Evolutionary conservation across 2,329 filamentous ascomycete species (phyloP), one percentile per base, ranked within the genome.

Genomic region (Penicillium brasilianum): DNA sequence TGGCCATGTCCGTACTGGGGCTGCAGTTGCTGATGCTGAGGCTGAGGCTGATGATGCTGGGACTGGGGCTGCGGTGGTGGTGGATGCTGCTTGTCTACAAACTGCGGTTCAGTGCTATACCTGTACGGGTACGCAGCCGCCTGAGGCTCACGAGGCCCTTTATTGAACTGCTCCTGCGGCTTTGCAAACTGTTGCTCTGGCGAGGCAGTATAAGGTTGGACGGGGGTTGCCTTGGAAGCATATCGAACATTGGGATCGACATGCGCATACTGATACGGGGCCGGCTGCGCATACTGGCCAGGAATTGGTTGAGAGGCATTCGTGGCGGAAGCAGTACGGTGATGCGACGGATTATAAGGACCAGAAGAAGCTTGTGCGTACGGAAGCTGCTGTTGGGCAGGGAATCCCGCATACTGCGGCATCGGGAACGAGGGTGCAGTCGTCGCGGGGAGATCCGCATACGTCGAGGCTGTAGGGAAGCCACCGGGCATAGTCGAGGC

Each of bases 241-340:
- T 78, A 80, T 52, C 73, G 78, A 55, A 78, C 66, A 63, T 77
- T 76, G 0, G 73, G 72, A 50, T 78, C 76, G 14, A 77, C 63
- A 37, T 79, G 74, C 4, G 77, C 76, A 64, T 79, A 80, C 61
- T 79, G 77, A 44, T 68, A 79, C 22, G 67, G 66, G 13, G 67
- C 52, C 1, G 72, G 74, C 4, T 74, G 64, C 11, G 75, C 74
- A 66, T 79, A 78, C 10, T 63, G 55, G 1, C 43, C 61, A 22
- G 63, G 57, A 5, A 63, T 43, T 14, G 66, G 60, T 20, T 67
- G 57, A 6, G 52, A 57, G 25, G 68, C 37, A 51, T 74, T 71
- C 13, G 58, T 69, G 0, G 65, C 62, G 4, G 76, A 76, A n/a
- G 67, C 64, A 18, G 67, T 69, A 7, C 72, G 73, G 41, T 77